These are phyloP conservation scores for Hsuehochloa calcarea DNA, from an alignment of 176 grass and related monocot genomes.

Conservation along the genomic window DNA sequence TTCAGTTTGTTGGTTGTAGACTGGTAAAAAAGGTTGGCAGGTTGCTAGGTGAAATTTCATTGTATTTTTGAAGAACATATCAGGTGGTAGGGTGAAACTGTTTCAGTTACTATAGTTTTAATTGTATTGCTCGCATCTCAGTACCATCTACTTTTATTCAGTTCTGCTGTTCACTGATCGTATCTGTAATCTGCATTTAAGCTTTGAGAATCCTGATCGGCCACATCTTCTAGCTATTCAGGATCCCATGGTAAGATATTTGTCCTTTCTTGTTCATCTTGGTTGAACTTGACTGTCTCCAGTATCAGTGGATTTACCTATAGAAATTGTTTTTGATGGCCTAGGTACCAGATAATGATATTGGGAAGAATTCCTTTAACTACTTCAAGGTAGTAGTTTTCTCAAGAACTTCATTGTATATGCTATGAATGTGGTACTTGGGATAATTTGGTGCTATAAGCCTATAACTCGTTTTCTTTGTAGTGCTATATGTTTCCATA, in stretches of 20 bases:
- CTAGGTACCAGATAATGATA: constrained; percentile 89
- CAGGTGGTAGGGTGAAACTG: neutral
- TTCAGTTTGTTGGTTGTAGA: neutral
- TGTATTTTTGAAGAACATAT: neutral
- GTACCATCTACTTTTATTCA: constrained; percentile 12
- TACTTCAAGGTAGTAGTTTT: constrained; percentile 75
- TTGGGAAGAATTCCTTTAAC: constrained; percentile 95
- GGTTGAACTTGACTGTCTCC: constrained; percentile 12
- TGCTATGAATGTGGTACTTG: constrained; percentile 15
- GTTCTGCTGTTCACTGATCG: constrained; percentile 8
- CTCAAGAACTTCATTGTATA: neutral
- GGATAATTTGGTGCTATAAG: neutral
- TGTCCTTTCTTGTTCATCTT: constrained; percentile 31
- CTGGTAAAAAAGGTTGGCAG: neutral
- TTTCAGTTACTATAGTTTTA: neutral
- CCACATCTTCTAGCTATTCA: constrained; percentile 82
- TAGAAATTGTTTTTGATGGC: constrained; percentile 17
- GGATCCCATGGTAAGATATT: constrained; percentile 83
- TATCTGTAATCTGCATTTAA: constrained; percentile 25
- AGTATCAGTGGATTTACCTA: constrained; percentile 33
- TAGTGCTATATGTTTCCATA: constrained; percentile 1
- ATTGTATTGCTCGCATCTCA: neutral
- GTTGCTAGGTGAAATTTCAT: neutral
- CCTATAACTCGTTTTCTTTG: neutral
- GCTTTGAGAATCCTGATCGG: constrained; percentile 77